Conservation (phyloP, 306 rosid genomes). For the Castanopsis chinensis region DNA sequence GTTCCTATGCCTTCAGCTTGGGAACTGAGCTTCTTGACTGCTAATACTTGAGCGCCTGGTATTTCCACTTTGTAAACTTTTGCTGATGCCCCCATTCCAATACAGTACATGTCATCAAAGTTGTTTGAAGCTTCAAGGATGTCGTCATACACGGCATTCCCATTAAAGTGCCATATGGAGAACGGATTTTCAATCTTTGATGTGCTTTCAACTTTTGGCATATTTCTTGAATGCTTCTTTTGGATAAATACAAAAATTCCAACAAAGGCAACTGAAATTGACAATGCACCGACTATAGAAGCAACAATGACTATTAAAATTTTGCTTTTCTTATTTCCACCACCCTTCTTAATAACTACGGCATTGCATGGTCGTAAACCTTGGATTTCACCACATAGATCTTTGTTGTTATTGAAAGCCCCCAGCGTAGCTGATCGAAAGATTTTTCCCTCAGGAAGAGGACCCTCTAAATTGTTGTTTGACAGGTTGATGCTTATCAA, state of each 20-base stretch:
- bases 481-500: constrained; percentile 28
- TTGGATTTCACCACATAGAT: neutral
- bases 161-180: too few relatives aligned
- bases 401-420: too few relatives aligned
- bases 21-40: too few relatives aligned
- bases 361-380: constrained; percentile 2
- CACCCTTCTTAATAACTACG: neutral
- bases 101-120: too few relatives aligned
- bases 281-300: constrained; percentile 3
- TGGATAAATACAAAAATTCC: neutral
- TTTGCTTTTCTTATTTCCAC: neutral
- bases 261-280: neutral
- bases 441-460: constrained; percentile 19
- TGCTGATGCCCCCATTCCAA: too few relatives aligned
- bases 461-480: constrained; percentile 33
- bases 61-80: too few relatives aligned
- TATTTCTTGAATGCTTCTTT: neutral
- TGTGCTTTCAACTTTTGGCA: neutral
- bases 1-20: too few relatives aligned
- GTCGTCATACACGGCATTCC: too few relatives aligned
- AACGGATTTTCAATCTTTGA: neutral
- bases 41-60: too few relatives aligned
- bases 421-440: neutral
- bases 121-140: too few relatives aligned
- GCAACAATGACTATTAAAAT: constrained; percentile 1